A percentile compares a stretch with the other conserved stretches of the same genome.
These are phyloP conservation scores for Cyclotella baltica DNA, from an alignment of 108 stramenopile genomes.

Conservation along the genomic window DNA sequence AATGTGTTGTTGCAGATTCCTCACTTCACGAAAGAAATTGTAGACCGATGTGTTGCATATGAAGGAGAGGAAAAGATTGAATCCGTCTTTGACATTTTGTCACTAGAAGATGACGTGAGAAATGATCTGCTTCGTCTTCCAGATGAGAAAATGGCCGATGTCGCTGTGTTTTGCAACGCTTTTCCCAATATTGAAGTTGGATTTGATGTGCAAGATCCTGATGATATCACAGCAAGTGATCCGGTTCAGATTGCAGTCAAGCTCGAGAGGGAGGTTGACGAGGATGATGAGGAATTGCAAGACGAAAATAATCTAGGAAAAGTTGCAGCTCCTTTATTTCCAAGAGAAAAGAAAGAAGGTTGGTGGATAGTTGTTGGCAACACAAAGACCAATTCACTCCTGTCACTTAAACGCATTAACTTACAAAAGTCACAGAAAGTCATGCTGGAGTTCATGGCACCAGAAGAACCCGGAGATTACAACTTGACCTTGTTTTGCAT, in stretches of 20 bases:
- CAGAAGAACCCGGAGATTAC: constrained; percentile 94
- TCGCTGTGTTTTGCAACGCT: constrained; percentile 97
- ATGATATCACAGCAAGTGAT: constrained; percentile 89
- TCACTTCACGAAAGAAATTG: constrained; percentile 94
- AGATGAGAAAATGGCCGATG: constrained; percentile 94
- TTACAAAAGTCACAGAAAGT: constrained; percentile 73
- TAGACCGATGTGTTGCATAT: constrained; percentile 73
- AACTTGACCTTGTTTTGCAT: constrained; percentile 94
- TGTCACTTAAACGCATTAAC: constrained; percentile 94
- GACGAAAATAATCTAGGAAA: constrained; percentile 74
- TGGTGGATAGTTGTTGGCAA: constrained; percentile 99
- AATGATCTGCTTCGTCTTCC: constrained; percentile 90
- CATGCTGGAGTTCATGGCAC: constrained; percentile 93
- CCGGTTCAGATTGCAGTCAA: constrained; percentile 87
- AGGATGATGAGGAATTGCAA: constrained; percentile 81
- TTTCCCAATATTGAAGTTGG: constrained; percentile 96
- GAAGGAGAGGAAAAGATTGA: constrained; percentile 85
- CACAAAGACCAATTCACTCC: constrained; percentile 84
- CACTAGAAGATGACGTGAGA: constrained; percentile 94
- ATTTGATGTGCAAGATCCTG: constrained; percentile 86
- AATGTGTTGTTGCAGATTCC: constrained; percentile 93
- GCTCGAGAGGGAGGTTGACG: constrained; percentile 94
- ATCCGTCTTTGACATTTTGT: constrained; percentile 92
- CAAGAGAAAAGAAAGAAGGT: constrained; percentile 91
- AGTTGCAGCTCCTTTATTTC: constrained; percentile 92